Evolutionary conservation across 2,329 filamentous ascomycete species (phyloP).

Genomic region (Alternaria tenuissima): DNA sequence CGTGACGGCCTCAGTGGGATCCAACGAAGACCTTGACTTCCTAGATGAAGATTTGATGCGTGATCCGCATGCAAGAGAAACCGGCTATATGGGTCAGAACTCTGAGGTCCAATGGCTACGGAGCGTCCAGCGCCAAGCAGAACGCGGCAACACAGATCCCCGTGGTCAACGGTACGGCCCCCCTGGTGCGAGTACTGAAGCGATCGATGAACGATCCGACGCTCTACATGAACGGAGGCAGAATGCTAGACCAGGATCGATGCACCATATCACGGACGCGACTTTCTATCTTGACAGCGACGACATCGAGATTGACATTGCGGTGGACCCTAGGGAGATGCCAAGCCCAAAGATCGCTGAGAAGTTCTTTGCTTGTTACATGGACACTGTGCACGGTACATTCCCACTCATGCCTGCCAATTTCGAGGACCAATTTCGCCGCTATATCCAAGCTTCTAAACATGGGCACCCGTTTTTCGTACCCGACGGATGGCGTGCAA

Average conservation of each 20-base stretch:
- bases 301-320: slow-evolving; percentile 33
- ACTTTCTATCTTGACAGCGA: slow-evolving; percentile 50
- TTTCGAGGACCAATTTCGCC: slow-evolving; percentile 33
- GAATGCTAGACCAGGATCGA: slow-evolving; percentile 13
- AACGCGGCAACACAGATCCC: slow-evolving; percentile 15
- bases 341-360: slow-evolving; percentile 44
- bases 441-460: slow-evolving; percentile 18
- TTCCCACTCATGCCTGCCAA: slow-evolving; percentile 39
- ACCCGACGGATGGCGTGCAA: slow-evolving; percentile 43
- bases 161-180: slow-evolving; percentile 29
- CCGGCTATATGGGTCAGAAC: slow-evolving; percentile 46
- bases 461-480: slow-evolving; percentile 18
- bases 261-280: slow-evolving; percentile 32
- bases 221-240: slow-evolving; percentile 32
- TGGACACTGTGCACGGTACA: slow-evolving; percentile 47
- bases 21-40: slow-evolving; percentile 41
- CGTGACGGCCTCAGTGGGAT: slow-evolving; percentile 35
- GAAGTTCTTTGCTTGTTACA: slow-evolving; percentile 47
- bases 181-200: slow-evolving; percentile 22
- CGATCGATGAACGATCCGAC: slow-evolving; percentile 21
- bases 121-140: slow-evolving; percentile 36
- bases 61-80: slow-evolving; percentile 37
- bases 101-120: slow-evolving; percentile 48
- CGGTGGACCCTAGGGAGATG: slow-evolving; percentile 39
- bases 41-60: slow-evolving; percentile 44